These are phyloP conservation scores for Schizophyllum commune DNA, from an alignment of 1,284 basidiomycete species.

Conservation along the genomic window DNA sequence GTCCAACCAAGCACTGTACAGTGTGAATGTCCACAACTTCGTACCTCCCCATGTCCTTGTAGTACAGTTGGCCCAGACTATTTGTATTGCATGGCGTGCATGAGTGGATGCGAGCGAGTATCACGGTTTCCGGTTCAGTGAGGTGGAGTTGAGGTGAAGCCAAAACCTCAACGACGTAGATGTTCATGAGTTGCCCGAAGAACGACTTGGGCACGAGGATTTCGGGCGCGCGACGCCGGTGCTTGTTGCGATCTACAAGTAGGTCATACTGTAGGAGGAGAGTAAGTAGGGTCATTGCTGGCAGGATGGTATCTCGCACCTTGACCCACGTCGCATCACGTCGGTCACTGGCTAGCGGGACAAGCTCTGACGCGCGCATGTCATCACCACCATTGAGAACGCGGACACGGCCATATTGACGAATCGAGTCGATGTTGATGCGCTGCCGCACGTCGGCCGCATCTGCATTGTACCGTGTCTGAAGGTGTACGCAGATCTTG, in stretches of 20 bases:
- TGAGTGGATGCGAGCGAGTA: slow-evolving; percentile 3
- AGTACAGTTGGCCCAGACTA: slow-evolving; percentile 16
- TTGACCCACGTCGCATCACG: slow-evolving; percentile 21
- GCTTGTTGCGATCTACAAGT: slow-evolving; percentile 17
- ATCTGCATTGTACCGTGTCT: slow-evolving; percentile 6
- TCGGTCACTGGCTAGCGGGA: slow-evolving; percentile 5
- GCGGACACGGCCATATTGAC: slow-evolving; percentile 21
- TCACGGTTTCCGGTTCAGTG: not conserved
- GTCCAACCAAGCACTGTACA: slow-evolving; percentile 15
- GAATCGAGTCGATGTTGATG: slow-evolving; percentile 4
- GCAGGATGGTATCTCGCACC: slow-evolving; percentile 11
- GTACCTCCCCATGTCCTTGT: slow-evolving; percentile 5
- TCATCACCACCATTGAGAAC: slow-evolving; percentile 15
- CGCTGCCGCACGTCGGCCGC: not conserved
- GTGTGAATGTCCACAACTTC: slow-evolving; percentile 15
- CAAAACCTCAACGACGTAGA: slow-evolving; percentile 12
- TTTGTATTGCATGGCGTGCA: slow-evolving; percentile 1
- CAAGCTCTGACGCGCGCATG: slow-evolving; percentile 11
- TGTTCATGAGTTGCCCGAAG: slow-evolving; percentile 16
- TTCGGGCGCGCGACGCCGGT: not conserved
- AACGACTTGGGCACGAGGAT: slow-evolving; percentile 9
- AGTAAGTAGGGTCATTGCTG: not conserved
- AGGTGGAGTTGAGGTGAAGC: not conserved
- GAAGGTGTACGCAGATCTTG: not conserved
- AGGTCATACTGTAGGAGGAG: slow-evolving; percentile 17